Evolutionary conservation across 1,139 yeast genomes (phyloP).

Genomic region (Keqinozyma sinolaborantium): DNA sequence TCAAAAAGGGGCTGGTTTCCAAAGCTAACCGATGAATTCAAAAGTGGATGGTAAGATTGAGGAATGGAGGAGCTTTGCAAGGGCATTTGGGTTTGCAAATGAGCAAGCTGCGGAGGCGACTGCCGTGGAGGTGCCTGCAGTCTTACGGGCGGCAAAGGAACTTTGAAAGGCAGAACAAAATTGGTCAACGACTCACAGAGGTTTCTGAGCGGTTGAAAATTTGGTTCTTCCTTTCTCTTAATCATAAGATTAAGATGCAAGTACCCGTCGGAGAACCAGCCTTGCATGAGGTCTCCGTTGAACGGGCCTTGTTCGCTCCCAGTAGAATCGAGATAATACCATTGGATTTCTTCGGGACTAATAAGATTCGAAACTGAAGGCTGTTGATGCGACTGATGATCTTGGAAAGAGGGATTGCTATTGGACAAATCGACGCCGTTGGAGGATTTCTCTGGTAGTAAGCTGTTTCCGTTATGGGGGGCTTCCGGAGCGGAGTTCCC

Average conservation of each 20-base stretch:
- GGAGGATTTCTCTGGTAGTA: constrained; percentile 3
- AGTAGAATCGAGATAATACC: constrained; percentile 72
- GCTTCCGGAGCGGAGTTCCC: constrained; percentile 1
- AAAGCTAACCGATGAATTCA: constrained; percentile 4
- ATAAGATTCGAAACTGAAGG: constrained; percentile 1
- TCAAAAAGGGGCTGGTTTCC: constrained; percentile 10
- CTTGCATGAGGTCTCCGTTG: constrained; percentile 71
- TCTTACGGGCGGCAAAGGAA: constrained; percentile 45
- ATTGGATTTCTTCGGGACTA: constrained; percentile 43
- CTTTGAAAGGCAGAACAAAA: constrained; percentile 55
- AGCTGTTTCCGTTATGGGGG: constrained; percentile 1
- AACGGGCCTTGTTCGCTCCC: constrained; percentile 83
- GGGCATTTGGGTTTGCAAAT: constrained; percentile 6
- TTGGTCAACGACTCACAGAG: constrained; percentile 48
- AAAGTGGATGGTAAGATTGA: constrained; percentile 5
- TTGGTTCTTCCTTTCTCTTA: constrained; percentile 48
- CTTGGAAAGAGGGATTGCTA: neutral
- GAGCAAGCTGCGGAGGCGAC: constrained; percentile 3
- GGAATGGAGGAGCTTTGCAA: too few species aligned
- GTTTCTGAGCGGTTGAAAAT: constrained; percentile 40
- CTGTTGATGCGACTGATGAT: constrained; percentile 1
- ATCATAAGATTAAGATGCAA: constrained; percentile 53
- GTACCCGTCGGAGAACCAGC: constrained; percentile 67
- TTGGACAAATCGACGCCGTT: constrained; percentile 2
- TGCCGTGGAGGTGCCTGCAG: neutral